Evolutionary conservation across 345 rosid species (phyloP), one percentile per base, ranked within the genome.

Genomic region (Melastoma malabathricum): DNA sequence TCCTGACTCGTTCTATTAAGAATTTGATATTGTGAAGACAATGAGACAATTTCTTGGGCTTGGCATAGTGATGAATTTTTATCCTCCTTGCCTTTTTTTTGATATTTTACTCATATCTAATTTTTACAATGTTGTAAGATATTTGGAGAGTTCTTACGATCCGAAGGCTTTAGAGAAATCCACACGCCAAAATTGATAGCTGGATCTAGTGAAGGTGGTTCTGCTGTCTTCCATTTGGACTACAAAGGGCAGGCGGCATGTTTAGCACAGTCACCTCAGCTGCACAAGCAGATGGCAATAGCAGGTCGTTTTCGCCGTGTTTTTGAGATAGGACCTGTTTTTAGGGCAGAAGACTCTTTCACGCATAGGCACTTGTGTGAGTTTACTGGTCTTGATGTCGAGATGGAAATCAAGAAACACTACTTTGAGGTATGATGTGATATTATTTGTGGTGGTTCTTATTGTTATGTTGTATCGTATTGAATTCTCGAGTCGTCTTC

Each of bases 121-220:
- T 29, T 29, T 29, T 2, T 29, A 1, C 54, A 7, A 5, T 19
- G 10, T 44, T 54, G 1, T 70, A 76, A 86, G 96, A 64, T 73
- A 15, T 92, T 92, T 62, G 80, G 85, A 57, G 74, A 84, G 27
- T 77, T 77, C 60, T 67, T 84, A 51, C 43, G 55, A 46, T 15
- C 75, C 5, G 77, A 80, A 67, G 70, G 49, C 18, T 92, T 92
- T 71, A 65, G 77, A 48, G 95, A 72, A 72, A 75, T 92, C 61
- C 93, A 87, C 71, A 84, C 96, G 5, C 96, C 96, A 1, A 92
- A 92, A 70, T 15, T 92, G 58, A 80, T 77, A 47, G 94, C 78
- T 47, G 96, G 98, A 51, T 76, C 87, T 19, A 90, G 98, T 68
- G 98, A 90, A 72, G 98, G 95, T 23, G 98, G 96, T 50, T 67